Base-by-base conservation (phyloP, 2,329 filamentous ascomycete species). In the Thyridium curvatum region DNA sequence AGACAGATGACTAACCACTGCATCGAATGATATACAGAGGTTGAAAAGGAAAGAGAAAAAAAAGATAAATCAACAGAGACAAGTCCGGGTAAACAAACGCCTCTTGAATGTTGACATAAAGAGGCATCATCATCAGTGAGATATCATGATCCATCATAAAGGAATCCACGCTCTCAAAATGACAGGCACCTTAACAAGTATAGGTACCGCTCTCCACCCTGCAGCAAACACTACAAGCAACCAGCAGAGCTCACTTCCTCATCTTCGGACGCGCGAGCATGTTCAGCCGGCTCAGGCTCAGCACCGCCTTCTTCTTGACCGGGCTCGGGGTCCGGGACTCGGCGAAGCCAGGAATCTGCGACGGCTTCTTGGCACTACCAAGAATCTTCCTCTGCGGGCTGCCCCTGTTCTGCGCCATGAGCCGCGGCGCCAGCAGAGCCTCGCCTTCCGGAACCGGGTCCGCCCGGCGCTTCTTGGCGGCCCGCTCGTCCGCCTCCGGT, bases 221-320 rank as follows among this genome's bases (percentile, higher is more conserved):
- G n/a, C n/a, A n/a, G n/a, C n/a, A n/a, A n/a, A n/a, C n/a, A n/a
- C n/a, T n/a, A n/a, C n/a, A n/a, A n/a, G n/a, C n/a, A n/a, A n/a
- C n/a, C n/a, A n/a, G n/a, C n/a, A n/a, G n/a, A n/a, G 30, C 16
- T 47, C 37, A 60, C 50, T 59, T 59, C 41, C 77, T 68, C 45
- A 68, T 58, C 64, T 82, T 82, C 2, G 78, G 78, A 33, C 68
- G 67, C 34, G 79, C 71, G 17, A 82, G 69, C 71, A 77, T 74
- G 51, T 79, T 74, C 40, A 82, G 63, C 43, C 79, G 68, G 53
- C 73, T 79, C 42, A 80, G 53, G 46, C 69, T 81, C 41, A 82
- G 55, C 17, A 69, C 64, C 6, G 52, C 49, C 42, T 59, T 66
- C 62, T 76, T 79, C 65, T 76, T 78, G 37, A 58, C 59, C 4